Base-by-base conservation (phyloP, 441 rosid genomes). In the Gossypium lobatum region DNA sequence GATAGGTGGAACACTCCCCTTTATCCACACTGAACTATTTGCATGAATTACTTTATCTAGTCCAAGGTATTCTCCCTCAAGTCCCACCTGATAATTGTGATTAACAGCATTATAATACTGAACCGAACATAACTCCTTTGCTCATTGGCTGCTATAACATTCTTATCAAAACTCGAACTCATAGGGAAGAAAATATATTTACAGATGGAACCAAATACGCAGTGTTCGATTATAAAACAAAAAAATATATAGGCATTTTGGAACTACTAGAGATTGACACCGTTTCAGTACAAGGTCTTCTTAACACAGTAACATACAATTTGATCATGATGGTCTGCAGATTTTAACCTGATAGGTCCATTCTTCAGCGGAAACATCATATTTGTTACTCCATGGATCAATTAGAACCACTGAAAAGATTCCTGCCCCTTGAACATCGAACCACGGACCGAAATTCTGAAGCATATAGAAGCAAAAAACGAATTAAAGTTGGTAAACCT, bases 361-460 rank as follows among this genome's bases (percentile, higher is more conserved):
- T 73, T 80, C 70, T 34, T 71, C 80, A 5, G 77, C 73, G 60
- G 91, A 82, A 71, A 86, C 82, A 67, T 84, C 70, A 21, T 48
- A 70, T 67, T 52, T 86, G 53, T 14, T 65, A 14, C 80, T 75
- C 16, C 42, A 79, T 53, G 60, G 65, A 64, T 70, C 82, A 64
- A 73, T 45, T 23, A 89, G 70, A 13, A 72, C 6, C 58, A 86
- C 92, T 1, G 83, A 64, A 70, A 69, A 45, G 13, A 83, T 61
- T 80, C 95, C 95, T 2, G 92, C 88, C 59, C 88, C 92, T 76
- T 80, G 79, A 70, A 83, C 73, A 70, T 88, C 95, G 59, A 89
- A 89, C 88, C 88, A 86, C 3, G 89, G 88, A 45, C 95, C 95
- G 1, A 73, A 88, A 60, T 89, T 88, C 95, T 89, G 78, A 62